Evolutionary conservation across 805 yeast species (phyloP).

Genomic region (Sungouiozyma intestinalis): DNA sequence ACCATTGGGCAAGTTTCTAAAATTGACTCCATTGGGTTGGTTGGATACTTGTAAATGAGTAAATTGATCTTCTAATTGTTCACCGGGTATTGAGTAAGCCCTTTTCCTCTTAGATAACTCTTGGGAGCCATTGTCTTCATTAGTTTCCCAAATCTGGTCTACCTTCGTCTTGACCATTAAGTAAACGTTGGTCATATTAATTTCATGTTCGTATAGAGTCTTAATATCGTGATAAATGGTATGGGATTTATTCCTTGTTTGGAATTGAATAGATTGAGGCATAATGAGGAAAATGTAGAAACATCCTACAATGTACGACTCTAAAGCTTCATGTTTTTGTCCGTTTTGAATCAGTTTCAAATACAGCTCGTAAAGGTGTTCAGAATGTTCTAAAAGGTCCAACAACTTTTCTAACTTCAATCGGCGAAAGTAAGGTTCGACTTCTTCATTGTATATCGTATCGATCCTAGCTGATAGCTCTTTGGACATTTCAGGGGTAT

Average conservation of each 20-base stretch:
- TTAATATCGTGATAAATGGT: conserved; percentile 30
- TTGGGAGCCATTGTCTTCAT: conserved; percentile 6
- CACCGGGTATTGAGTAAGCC: conserved; percentile 26
- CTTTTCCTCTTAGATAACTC: conserved; percentile 19
- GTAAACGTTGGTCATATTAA: conserved; percentile 33
- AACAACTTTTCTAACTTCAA: conserved; percentile 28
- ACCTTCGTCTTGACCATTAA: conserved; percentile 28
- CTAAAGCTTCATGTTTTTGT: conserved; percentile 22
- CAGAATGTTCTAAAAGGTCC: conserved; percentile 31
- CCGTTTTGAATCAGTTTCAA: conserved; percentile 13
- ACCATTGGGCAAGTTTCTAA: background rate
- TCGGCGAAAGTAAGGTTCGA: conserved; percentile 24
- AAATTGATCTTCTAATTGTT: background rate
- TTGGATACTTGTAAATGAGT: conserved; percentile 1
- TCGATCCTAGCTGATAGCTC: conserved; percentile 24
- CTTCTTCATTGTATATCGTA: conserved; percentile 26
- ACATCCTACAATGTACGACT: conserved; percentile 30
- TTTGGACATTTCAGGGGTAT: conserved; percentile 33
- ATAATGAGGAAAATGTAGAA: conserved; percentile 30
- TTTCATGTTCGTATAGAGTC: conserved; percentile 28
- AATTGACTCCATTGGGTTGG: background rate
- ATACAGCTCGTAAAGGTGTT: conserved; percentile 28
- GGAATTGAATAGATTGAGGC: conserved; percentile 33
- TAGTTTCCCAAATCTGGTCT: conserved; percentile 19
- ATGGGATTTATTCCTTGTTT: conserved; percentile 31